phyloP scores from a whole-genome alignment of 1,139 yeast genomes.

The Scheffersomyces illinoinensis region DNA sequence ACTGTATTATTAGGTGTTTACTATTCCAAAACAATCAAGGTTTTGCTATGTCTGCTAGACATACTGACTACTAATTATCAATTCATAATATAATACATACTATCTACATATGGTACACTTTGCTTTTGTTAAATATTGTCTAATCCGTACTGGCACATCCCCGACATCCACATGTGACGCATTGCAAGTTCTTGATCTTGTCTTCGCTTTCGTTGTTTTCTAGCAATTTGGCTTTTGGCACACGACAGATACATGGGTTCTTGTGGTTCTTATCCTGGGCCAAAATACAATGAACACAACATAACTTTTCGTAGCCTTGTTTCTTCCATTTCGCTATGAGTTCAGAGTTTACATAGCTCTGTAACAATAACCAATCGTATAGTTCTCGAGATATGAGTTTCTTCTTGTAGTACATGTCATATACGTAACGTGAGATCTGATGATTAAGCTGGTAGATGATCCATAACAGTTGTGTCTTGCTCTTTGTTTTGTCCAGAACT shows the following conservation, averaged over 20 bases:
- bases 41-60: not conserved
- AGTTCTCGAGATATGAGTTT: slow-evolving; percentile 65
- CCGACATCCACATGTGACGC: slow-evolving; percentile 85
- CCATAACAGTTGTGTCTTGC: slow-evolving; percentile 65
- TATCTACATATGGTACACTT: not conserved
- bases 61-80: not conserved
- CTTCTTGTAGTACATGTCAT: slow-evolving; percentile 69
- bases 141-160: slow-evolving; percentile 87
- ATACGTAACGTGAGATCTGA: slow-evolving; percentile 75
- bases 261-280: slow-evolving; percentile 63
- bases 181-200: slow-evolving; percentile 46
- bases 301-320: slow-evolving; percentile 83
- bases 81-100: not conserved
- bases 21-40: not conserved
- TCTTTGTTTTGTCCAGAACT: slow-evolving; percentile 21
- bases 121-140: slow-evolving; percentile 2
- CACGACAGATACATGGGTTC: slow-evolving; percentile 81
- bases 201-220: slow-evolving; percentile 31
- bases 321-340: slow-evolving; percentile 91
- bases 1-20: not conserved
- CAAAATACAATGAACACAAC: slow-evolving; percentile 81
- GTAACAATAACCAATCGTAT: slow-evolving; percentile 75
- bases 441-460: slow-evolving; percentile 69
- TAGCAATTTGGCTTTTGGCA: slow-evolving; percentile 58
- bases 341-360: slow-evolving; percentile 66